Base-by-base conservation (phyloP, 768 basidiomycete species). In the Gelatoporia subvermispora region DNA sequence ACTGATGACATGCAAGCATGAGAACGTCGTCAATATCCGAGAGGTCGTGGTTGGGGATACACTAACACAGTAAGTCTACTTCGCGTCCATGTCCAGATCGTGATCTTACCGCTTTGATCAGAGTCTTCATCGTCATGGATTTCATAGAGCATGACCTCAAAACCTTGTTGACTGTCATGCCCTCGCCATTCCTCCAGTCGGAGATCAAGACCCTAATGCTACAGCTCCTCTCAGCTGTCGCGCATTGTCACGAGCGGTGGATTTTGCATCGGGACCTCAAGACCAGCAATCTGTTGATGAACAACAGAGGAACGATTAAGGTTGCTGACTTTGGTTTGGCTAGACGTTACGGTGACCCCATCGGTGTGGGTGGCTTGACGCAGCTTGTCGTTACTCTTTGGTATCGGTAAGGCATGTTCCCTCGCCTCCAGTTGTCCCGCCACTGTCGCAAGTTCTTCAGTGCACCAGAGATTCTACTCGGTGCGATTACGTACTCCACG, bases 91-190 rank as follows among this genome's bases (percentile, higher is more conserved):
- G 7, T 24, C 13, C 35, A 41, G 40, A 13, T 22, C 23, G n/a
- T 5, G 20, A 4, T 28, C 36, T n/a, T 25, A 21, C 17, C 20
- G 4, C 44, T 44, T 16, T 38, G 11, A 13, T n/a, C 63, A 97
- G 96, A 73, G 92, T 98, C 38, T 99, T 94, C 67, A 94, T 99
- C 55, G 96, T 98, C 31, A 96, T 96, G 94, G 93, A 96, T 66
- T 99, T 99, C 63, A 95, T 99, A 64, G 96, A 99, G 68, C 96
- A 99, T 67, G 96, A 99, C 66, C 85, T 99, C 65, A 99, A 99
- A 70, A 88, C 94, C 5, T 79, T 99, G 44, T 77, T 99, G 49
- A 89, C 87, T 21, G 72, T 91, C 52, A 98, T 98, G 96, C 93
- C 94, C 1, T 80, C 87, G 25, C 94, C 96, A 2, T 99, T 99